A percentile compares a stretch with the other conserved stretches of the same genome.
phyloP scores from a whole-genome alignment of 73 alveolate species.

The Loxodes magnus region DNA sequence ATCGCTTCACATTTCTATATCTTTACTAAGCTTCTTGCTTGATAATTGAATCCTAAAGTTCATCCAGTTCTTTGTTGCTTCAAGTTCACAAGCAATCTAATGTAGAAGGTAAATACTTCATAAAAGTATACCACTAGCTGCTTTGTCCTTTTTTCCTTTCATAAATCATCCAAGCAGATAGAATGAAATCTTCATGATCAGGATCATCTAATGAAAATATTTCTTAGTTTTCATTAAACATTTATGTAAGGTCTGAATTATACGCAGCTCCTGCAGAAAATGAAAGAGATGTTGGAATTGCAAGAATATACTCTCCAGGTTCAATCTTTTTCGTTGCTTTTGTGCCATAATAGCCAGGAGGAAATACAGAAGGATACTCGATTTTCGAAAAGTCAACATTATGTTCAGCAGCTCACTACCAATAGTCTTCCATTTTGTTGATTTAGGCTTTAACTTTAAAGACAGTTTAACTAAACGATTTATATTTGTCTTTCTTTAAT shows the following conservation, averaged over 20 bases:
- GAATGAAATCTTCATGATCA: slow-evolving; percentile 1
- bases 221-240: slow-evolving; percentile 3
- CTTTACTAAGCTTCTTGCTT: background rate
- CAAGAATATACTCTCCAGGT: background rate
- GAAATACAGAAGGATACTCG: slow-evolving; percentile 1
- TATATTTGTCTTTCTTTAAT: too few relatives aligned
- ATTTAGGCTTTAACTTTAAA: too few relatives aligned
- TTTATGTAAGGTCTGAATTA: background rate
- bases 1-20: background rate
- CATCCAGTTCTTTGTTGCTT: slow-evolving; percentile 1
- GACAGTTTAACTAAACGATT: too few relatives aligned
- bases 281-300: background rate
- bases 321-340: background rate
- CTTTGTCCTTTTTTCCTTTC: background rate
- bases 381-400: background rate
- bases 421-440: background rate
- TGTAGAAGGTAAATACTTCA: background rate
- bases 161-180: background rate
- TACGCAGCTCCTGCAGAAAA: background rate
- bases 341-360: slow-evolving; percentile 11
- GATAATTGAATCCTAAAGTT: background rate
- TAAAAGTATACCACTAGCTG: background rate
- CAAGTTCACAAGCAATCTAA: slow-evolving; percentile 2
- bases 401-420: background rate
- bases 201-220: background rate